These are phyloP conservation scores for Orbilia quercus DNA, from an alignment of 2,329 filamentous ascomycete species.

Conservation along the genomic window DNA sequence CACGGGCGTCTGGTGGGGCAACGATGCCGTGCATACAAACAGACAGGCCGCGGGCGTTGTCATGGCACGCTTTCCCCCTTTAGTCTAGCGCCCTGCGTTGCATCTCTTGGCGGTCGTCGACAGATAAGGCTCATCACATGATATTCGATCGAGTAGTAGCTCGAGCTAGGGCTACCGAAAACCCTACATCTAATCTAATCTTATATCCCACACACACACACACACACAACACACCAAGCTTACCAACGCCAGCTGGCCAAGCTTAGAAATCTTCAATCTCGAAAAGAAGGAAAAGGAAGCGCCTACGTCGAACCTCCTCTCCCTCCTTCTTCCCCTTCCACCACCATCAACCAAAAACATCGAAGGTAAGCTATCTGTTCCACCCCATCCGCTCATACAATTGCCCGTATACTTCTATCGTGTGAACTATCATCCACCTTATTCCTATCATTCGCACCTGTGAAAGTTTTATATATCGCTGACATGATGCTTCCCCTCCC, in stretches of 20 bases:
- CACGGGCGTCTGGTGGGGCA: constrained; percentile 26
- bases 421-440: too few species aligned
- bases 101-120: constrained; percentile 27
- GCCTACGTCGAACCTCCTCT: constrained; percentile 11
- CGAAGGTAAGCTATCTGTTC: constrained; percentile 50
- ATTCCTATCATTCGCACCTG: background rate
- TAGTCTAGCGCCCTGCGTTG: constrained; percentile 14
- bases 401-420: background rate
- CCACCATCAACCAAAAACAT: constrained; percentile 54
- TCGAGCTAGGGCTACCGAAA: constrained; percentile 18
- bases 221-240: constrained; percentile 20
- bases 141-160: background rate
- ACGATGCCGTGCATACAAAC: constrained; percentile 44
- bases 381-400: background rate
- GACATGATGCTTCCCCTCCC: constrained; percentile 13
- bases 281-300: constrained; percentile 11
- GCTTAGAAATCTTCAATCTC: constrained; percentile 39
- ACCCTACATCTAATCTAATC: constrained; percentile 49
- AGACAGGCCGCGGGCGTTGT: constrained; percentile 46
- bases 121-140: background rate
- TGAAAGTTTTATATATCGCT: too few species aligned
- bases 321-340: constrained; percentile 5
- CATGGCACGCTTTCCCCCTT: constrained; percentile 44
- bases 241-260: constrained; percentile 20
- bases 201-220: constrained; percentile 17